A percentile compares a stretch with the other conserved stretches of the same genome.
phyloP scores from a whole-genome alignment of 768 basidiomycete species.

The Boletus rufocinnamomeus region DNA sequence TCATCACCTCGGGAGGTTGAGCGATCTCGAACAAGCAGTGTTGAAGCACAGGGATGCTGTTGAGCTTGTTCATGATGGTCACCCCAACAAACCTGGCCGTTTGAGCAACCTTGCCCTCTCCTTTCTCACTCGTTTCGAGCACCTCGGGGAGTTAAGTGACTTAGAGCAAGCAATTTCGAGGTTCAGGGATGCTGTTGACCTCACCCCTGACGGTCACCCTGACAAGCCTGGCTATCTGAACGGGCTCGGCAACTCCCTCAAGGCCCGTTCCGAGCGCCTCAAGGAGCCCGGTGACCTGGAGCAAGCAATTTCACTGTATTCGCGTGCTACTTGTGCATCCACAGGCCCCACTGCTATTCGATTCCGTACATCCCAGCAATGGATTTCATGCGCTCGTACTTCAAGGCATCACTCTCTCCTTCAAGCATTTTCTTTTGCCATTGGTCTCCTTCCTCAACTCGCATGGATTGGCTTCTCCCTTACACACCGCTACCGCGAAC shows the following conservation, averaged over 20 bases:
- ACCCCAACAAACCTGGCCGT: too few species aligned
- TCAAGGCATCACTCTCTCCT: too few species aligned
- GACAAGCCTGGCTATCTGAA: too few species aligned
- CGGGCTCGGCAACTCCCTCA: not conserved
- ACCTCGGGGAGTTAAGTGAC: not conserved
- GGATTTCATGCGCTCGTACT: too few species aligned
- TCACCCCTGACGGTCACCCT: not conserved
- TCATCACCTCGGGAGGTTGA: not conserved
- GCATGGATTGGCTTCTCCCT: not conserved
- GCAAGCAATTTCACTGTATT: not conserved
- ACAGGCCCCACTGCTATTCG: too few species aligned
- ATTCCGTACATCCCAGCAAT: too few species aligned
- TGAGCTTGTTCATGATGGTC: too few species aligned
- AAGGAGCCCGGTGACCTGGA: not conserved
- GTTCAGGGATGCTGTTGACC: not conserved
- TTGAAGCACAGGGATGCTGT: not conserved
- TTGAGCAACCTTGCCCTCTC: too few species aligned
- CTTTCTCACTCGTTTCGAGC: too few species aligned
- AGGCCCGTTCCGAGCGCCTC: not conserved
- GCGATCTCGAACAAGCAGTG: not conserved
- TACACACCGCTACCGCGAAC: not conserved
- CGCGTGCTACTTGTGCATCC: too few species aligned
- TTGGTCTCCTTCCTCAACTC: not conserved
- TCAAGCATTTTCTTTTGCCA: not conserved
- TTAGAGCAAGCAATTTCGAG: conserved; percentile 2